Base-by-base conservation (phyloP, 2,329 filamentous ascomycete species). In the Zymoseptoria ardabiliae region DNA sequence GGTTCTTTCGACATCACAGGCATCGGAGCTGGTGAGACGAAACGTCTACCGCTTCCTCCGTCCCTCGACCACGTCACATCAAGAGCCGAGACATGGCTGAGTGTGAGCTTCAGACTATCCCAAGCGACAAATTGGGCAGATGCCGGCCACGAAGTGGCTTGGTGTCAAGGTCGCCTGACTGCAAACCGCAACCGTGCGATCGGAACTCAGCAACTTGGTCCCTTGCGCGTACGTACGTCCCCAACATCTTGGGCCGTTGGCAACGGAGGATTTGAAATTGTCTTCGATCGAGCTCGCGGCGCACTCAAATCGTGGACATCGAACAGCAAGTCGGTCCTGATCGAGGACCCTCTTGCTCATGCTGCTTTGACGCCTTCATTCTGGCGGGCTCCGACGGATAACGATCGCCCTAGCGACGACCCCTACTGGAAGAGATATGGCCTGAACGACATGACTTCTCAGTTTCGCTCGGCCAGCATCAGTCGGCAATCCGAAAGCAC, bases 361-460 rank as follows among this genome's bases (percentile, higher is more conserved):
- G 53, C 51, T n/a, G 50, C 72, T 66, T 72, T 77, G 0, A 68
- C 71, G 8, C 77, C 82, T 1, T 75, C 77, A 10, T 82, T 87
- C 72, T 87, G 83, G 79, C 82, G 85, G 2, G 81, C 85, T 0
- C 79, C 81, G 13, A 88, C 84, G 0, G 82, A 88, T 70, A 88
- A 88, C 65, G 85, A 88, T 66, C 73, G 75, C 0, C 77, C 81
- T 0, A 67, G 72, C 11, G 80, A 82, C 8, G 75, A 80, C 2
- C 79, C 77, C 3, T 82, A 85, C 65, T 87, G 85, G 84, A 72
- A 77, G 49, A 55, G 59, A 20, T 63, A 61, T 52, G 79, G 80
- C 0, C 73, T 83, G 7, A 72, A 82, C 58, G 67, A 66, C 1
- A 69, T 83, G 25, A 77, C 77, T 2, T 76, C 74, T 45, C 78